These are phyloP conservation scores for Plantago ovata DNA, from an alignment of 257 asterid species.

Conservation along the genomic window DNA sequence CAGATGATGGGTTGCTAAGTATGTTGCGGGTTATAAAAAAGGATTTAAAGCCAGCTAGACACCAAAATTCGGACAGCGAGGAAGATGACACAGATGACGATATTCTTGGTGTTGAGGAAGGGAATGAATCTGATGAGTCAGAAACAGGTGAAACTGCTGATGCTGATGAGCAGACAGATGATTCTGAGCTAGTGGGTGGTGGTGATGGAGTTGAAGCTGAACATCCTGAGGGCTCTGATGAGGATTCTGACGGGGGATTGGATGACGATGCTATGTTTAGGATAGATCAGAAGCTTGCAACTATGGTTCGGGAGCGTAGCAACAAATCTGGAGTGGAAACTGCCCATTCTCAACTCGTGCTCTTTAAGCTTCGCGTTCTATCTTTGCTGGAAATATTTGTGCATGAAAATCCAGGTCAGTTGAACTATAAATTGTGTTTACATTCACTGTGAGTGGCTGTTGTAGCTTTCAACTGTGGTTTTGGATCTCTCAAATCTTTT, in stretches of 20 bases:
- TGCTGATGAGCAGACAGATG: slow-evolving; percentile 73
- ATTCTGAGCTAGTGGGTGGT: slow-evolving; percentile 61
- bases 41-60: slow-evolving; percentile 90
- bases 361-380: slow-evolving; percentile 92
- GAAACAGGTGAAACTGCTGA: slow-evolving; percentile 83
- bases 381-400: slow-evolving; percentile 91
- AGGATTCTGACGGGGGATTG: slow-evolving; percentile 88
- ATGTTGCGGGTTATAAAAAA: slow-evolving; percentile 87
- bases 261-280: slow-evolving; percentile 96
- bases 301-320: slow-evolving; percentile 60
- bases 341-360: slow-evolving; percentile 94
- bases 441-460: background rate
- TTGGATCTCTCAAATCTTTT: no score
- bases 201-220: slow-evolving; percentile 37
- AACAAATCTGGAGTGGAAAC: slow-evolving; percentile 91
- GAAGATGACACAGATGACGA: slow-evolving; percentile 72
- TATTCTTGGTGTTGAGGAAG: slow-evolving; percentile 80
- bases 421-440: slow-evolving; percentile 8
- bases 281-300: slow-evolving; percentile 71
- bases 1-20: slow-evolving; percentile 77
- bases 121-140: slow-evolving; percentile 76
- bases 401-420: slow-evolving; percentile 93
- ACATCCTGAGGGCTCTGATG: slow-evolving; percentile 68
- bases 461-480: no score
- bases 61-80: slow-evolving; percentile 52